Percentiles rank a stretch among this genome's conserved stretches.
phyloP scores from a whole-genome alignment of 2,329 filamentous ascomycete species.

The Sporothrix euskadiensis region DNA sequence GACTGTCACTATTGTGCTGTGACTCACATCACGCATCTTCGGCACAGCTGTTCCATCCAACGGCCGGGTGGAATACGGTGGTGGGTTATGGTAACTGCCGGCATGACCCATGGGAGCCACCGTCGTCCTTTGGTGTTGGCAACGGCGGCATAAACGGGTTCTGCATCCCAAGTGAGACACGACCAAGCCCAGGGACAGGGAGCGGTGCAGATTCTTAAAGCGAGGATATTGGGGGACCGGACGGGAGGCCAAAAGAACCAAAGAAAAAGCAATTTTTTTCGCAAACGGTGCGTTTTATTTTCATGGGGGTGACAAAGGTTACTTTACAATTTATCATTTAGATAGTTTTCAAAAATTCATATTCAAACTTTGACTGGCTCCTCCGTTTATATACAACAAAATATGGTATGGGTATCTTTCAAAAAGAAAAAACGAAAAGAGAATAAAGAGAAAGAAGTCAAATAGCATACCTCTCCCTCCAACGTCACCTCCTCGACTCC shows the following conservation, averaged over 20 bases:
- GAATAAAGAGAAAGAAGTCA: background rate
- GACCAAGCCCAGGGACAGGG: constrained; percentile 19
- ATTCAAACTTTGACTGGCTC: background rate
- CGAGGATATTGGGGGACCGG: background rate
- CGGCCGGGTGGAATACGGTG: constrained; percentile 28
- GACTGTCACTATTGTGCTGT: constrained; percentile 31
- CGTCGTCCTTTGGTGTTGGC: constrained; percentile 24
- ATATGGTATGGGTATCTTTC: constrained; percentile 4
- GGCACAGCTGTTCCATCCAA: constrained; percentile 33
- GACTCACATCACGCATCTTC: constrained; percentile 28
- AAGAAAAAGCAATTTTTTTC: background rate
- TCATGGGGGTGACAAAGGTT: background rate
- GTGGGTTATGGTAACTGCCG: constrained; percentile 34
- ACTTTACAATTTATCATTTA: background rate
- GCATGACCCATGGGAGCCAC: constrained; percentile 26
- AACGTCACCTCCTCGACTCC: constrained; percentile 21
- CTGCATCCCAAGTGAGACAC: constrained; percentile 26
- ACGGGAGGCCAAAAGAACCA: background rate
- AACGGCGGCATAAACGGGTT: constrained; percentile 32
- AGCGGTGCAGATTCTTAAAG: background rate
- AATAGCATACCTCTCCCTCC: background rate
- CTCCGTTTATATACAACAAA: background rate
- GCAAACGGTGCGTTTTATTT: background rate
- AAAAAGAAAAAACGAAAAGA: background rate
- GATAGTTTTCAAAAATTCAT: background rate